Base-by-base conservation (phyloP, 106 monocot genomes). In the Allium sativum region DNA sequence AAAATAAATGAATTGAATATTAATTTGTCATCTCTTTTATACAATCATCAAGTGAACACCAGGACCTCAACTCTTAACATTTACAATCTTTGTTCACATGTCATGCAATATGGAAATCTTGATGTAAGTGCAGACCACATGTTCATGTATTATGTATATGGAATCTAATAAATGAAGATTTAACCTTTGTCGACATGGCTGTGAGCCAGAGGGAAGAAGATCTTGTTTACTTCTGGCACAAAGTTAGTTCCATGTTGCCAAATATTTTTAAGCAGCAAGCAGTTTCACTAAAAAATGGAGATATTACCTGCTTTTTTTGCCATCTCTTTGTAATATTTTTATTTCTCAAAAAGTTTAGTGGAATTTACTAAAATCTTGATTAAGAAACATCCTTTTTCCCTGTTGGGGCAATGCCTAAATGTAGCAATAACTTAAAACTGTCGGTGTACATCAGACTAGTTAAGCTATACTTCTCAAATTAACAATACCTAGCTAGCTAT, bases 141-240 rank as follows among this genome's bases (percentile, higher is more conserved):
- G 55, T 81, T 69, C 73, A 31, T 70, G 41, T n/a, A n/a, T n/a
- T n/a, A n/a, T n/a, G n/a, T 94, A 86, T 74, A 85, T 94, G 47
- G 93, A 89, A 46, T 74, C 83, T 15, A 81, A 94, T 69, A 21
- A 89, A 86, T 72, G 86, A 81, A 7, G 88, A 92, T 76, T 40
- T 45, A 56, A 88, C 91, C 19, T 85, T 88, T 58, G 58, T 81
- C 12, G 82, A 76, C 43, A 82, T 11, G 53, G 50, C 74, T 65
- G 96, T 91, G 61, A 91, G 82, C 54, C 96, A 98, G 62, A 74
- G 91, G 8, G 96, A 98, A 70, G 84, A 91, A 53, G 96, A 98
- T 69, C 87, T 98, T 20, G 50, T 91, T 41, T 92, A 85, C 56
- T 88, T 78, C 52, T 98, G 91, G 96, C 69, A 81, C 15, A 98